These are phyloP conservation scores for Chamaecrista fasciculata DNA, from an alignment of 306 rosid genomes.

Conservation along the genomic window DNA sequence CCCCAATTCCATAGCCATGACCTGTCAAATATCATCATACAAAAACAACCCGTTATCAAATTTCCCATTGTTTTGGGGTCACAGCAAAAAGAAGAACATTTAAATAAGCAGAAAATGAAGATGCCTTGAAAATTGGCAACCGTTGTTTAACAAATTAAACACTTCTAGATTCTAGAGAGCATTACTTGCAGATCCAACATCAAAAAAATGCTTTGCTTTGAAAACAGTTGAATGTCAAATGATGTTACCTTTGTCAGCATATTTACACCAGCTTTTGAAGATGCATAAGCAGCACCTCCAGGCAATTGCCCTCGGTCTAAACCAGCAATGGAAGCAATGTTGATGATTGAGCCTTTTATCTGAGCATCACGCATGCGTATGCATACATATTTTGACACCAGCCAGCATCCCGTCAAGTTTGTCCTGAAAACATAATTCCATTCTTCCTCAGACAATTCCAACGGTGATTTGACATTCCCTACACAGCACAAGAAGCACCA, in stretches of 20 bases:
- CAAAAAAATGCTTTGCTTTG: background rate
- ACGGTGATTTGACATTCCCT: constrained; percentile 60
- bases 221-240: background rate
- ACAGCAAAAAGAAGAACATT: background rate
- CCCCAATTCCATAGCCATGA: constrained; percentile 84
- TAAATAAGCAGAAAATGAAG: background rate
- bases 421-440: constrained; percentile 57
- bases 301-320: constrained; percentile 59
- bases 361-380: constrained; percentile 51
- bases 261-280: constrained; percentile 61
- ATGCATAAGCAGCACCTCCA: constrained; percentile 58
- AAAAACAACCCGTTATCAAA: background rate
- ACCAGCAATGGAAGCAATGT: constrained; percentile 68
- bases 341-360: constrained; percentile 65
- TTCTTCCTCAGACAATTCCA: constrained; percentile 66
- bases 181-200: background rate
- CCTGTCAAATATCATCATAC: constrained; percentile 36
- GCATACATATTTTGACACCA: constrained; percentile 65
- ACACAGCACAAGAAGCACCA: background rate
- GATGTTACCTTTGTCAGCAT: constrained; percentile 52
- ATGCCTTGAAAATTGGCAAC: background rate
- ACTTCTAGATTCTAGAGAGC: background rate
- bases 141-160: background rate
- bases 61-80: background rate
- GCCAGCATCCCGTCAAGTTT: constrained; percentile 68